A percentile compares a stretch with the other conserved stretches of the same genome.
phyloP scores from a whole-genome alignment of 106 monocot genomes.

The Dendrobium nobile region DNA sequence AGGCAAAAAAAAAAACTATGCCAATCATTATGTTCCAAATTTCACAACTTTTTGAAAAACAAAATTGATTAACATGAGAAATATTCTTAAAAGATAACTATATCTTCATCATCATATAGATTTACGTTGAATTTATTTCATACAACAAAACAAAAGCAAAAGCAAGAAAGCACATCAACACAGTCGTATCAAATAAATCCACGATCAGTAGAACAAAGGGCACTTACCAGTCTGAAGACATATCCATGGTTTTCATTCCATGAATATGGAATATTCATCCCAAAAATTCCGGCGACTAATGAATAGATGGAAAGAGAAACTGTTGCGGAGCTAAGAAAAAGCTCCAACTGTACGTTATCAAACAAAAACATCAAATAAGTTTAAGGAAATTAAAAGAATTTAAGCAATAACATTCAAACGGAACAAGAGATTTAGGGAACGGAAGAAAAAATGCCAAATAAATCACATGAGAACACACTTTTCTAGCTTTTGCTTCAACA shows the following conservation, averaged over 20 bases:
- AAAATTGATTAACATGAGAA: too few relatives aligned
- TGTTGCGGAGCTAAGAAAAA: constrained; percentile 86
- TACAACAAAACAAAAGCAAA: too few relatives aligned
- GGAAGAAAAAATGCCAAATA: background rate
- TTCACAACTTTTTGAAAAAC: too few relatives aligned
- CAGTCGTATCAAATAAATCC: background rate
- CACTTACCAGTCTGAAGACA: constrained; percentile 52
- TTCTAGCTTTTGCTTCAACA: too few relatives aligned
- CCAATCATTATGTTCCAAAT: too few relatives aligned
- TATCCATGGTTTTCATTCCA: constrained; percentile 78
- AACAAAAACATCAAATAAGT: background rate
- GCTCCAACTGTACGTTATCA: constrained; percentile 52
- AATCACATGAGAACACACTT: background rate
- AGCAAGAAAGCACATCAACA: too few relatives aligned
- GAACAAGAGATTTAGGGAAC: background rate
- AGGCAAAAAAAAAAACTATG: too few relatives aligned
- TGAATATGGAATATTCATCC: constrained; percentile 94
- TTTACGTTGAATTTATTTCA: too few relatives aligned
- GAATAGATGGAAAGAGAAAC: constrained; percentile 76
- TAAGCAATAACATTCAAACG: background rate
- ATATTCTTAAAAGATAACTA: too few relatives aligned
- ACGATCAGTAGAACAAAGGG: background rate
- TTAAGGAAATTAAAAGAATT: background rate
- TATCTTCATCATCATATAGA: too few relatives aligned
- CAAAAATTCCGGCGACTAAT: constrained; percentile 86